Evolutionary conservation across 2,329 filamentous ascomycete genomes (phyloP).

Genomic region (Colletotrichum lini): DNA sequence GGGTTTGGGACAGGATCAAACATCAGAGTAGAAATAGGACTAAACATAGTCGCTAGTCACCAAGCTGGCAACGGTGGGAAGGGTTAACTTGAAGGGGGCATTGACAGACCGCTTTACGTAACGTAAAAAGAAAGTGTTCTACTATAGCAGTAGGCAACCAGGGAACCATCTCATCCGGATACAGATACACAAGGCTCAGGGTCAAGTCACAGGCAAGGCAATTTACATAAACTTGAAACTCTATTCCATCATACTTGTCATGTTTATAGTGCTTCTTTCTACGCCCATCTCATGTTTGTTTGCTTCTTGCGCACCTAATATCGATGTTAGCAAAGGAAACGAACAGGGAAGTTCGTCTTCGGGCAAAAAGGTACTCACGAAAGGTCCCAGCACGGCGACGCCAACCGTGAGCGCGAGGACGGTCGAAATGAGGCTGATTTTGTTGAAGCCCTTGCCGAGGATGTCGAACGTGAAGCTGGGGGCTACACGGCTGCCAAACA

Average conservation of each 20-base stretch:
- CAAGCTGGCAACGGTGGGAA: conserved; percentile 11
- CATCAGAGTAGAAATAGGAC: not conserved
- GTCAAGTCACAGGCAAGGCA: not conserved
- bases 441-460: conserved; percentile 93
- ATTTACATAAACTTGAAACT: conserved; percentile 19
- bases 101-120: not conserved
- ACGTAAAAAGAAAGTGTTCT: conserved; percentile 11
- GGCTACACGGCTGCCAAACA: conserved; percentile 89
- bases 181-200: not conserved
- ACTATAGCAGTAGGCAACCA: conserved; percentile 3
- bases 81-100: conserved; percentile 12
- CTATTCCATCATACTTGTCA: conserved; percentile 33
- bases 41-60: not conserved
- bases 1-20: not conserved
- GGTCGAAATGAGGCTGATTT: conserved; percentile 85
- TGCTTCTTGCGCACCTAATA: conserved; percentile 74
- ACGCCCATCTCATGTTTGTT: conserved; percentile 74
- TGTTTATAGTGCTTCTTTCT: conserved; percentile 12
- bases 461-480: conserved; percentile 94
- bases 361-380: conserved; percentile 73
- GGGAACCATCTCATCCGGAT: not conserved
- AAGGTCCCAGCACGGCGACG: conserved; percentile 83
- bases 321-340: conserved; percentile 50
- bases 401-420: conserved; percentile 84
- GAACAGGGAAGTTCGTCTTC: not conserved